A percentile compares a stretch with the other conserved stretches of the same genome.
phyloP scores from a whole-genome alignment of 305 asterid genomes.

The Ruellia speciosa region DNA sequence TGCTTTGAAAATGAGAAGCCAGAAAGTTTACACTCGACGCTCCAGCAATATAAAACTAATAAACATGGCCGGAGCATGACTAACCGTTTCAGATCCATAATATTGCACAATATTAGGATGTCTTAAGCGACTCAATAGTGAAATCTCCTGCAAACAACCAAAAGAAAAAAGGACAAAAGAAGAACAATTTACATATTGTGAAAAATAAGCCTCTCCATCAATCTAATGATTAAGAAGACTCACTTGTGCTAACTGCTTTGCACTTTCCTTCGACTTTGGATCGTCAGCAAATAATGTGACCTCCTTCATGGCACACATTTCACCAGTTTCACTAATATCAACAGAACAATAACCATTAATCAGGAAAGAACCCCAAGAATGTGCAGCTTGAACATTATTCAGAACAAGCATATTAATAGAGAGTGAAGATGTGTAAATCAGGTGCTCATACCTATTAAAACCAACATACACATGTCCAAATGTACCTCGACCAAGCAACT shows the following conservation, averaged over 20 bases:
- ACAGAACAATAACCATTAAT: slow-evolving; percentile 21
- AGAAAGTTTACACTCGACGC: slow-evolving; percentile 3
- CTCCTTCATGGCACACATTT: slow-evolving; percentile 99
- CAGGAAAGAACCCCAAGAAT: slow-evolving; percentile 13
- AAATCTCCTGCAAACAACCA: slow-evolving; percentile 66
- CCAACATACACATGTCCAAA: slow-evolving; percentile 95
- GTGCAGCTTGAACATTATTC: background rate
- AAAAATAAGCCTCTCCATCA: background rate
- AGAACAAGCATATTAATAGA: background rate
- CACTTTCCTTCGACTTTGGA: slow-evolving; percentile 96
- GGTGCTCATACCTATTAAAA: slow-evolving; percentile 66
- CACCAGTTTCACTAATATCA: slow-evolving; percentile 80
- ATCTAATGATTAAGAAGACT: slow-evolving; percentile 24
- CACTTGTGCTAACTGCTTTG: slow-evolving; percentile 95
- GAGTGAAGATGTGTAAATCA: slow-evolving; percentile 16
- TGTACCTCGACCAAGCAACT: slow-evolving; percentile 88
- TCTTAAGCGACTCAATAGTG: slow-evolving; percentile 72
- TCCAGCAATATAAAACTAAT: background rate
- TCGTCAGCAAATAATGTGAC: slow-evolving; percentile 93
- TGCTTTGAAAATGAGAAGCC: slow-evolving; percentile 2
- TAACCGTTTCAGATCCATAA: slow-evolving; percentile 85
- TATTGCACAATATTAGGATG: slow-evolving; percentile 95
- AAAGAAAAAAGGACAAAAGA: too few species aligned
- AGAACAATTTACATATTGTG: background rate
- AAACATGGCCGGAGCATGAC: slow-evolving; percentile 21